Percentiles rank a stretch among this genome's conserved stretches.
Conservation (phyloP, 2,329 filamentous ascomycete species). For the Fusarium sp. region DNA sequence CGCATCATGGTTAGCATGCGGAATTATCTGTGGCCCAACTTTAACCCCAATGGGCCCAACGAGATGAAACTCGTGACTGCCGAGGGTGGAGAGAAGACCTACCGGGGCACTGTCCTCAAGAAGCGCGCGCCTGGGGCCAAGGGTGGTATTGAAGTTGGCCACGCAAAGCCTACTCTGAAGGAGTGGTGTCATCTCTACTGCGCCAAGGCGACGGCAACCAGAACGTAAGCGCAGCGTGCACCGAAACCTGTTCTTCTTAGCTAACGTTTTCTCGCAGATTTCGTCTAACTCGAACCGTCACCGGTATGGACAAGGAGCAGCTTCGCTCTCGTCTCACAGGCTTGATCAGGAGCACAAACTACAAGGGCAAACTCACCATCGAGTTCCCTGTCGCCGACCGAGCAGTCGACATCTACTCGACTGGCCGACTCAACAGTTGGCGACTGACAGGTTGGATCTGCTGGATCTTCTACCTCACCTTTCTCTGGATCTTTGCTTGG, state of each 20-base stretch:
- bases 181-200: slow-evolving; percentile 40
- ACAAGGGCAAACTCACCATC: slow-evolving; percentile 25
- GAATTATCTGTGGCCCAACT: slow-evolving; percentile 40
- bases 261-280: slow-evolving; percentile 24
- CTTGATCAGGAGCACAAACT: slow-evolving; percentile 31
- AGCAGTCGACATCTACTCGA: slow-evolving; percentile 38
- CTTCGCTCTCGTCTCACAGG: slow-evolving; percentile 3
- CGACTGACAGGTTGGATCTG: slow-evolving; percentile 33
- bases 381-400: slow-evolving; percentile 35
- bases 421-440: slow-evolving; percentile 30
- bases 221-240: no score
- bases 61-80: slow-evolving; percentile 21
- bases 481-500: slow-evolving; percentile 41
- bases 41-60: not conserved
- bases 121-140: slow-evolving; percentile 27
- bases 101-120: slow-evolving; percentile 35
- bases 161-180: slow-evolving; percentile 26
- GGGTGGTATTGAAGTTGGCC: slow-evolving; percentile 31
- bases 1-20: slow-evolving; percentile 33
- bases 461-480: slow-evolving; percentile 38
- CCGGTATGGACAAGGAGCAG: slow-evolving; percentile 7
- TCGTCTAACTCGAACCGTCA: slow-evolving; percentile 29
- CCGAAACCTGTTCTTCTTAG: not conserved
- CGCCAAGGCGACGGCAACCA: slow-evolving; percentile 16
- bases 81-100: slow-evolving; percentile 35